These are phyloP conservation scores for Skeletonema grethae DNA, from an alignment of 108 stramenopile genomes.

Conservation along the genomic window DNA sequence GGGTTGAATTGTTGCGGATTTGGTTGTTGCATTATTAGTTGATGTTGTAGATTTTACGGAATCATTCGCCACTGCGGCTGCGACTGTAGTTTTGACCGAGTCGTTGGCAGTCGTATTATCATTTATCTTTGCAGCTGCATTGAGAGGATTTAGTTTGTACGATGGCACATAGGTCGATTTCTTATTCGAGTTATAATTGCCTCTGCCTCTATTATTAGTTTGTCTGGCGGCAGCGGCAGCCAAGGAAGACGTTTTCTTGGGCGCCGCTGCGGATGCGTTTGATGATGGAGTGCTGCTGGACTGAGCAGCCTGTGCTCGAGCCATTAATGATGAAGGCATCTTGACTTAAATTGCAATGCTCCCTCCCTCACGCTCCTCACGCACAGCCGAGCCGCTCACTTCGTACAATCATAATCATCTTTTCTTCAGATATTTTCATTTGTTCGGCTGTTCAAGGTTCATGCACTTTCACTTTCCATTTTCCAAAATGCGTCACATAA, in stretches of 20 bases:
- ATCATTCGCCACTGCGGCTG: background rate
- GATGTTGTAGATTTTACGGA: background rate
- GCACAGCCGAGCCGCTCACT: too few relatives aligned
- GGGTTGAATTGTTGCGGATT: constrained; percentile 4
- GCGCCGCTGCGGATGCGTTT: background rate
- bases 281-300: background rate
- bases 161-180: constrained; percentile 4
- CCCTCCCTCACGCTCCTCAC: too few relatives aligned
- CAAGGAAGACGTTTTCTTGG: constrained; percentile 1
- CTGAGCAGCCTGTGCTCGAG: constrained; percentile 18
- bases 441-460: too few relatives aligned
- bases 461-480: too few relatives aligned
- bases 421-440: too few relatives aligned
- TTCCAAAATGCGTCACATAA: too few relatives aligned
- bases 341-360: background rate
- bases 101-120: background rate
- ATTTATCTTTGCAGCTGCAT: background rate
- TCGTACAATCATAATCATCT: too few relatives aligned
- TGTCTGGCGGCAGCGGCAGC: constrained; percentile 5
- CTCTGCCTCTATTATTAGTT: background rate
- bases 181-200: background rate
- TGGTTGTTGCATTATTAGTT: background rate
- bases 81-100: background rate
- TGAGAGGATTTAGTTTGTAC: background rate
- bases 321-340: constrained; percentile 42